Conservation (phyloP, 768 basidiomycete species). For the Suillus fuscotomentosus region DNA sequence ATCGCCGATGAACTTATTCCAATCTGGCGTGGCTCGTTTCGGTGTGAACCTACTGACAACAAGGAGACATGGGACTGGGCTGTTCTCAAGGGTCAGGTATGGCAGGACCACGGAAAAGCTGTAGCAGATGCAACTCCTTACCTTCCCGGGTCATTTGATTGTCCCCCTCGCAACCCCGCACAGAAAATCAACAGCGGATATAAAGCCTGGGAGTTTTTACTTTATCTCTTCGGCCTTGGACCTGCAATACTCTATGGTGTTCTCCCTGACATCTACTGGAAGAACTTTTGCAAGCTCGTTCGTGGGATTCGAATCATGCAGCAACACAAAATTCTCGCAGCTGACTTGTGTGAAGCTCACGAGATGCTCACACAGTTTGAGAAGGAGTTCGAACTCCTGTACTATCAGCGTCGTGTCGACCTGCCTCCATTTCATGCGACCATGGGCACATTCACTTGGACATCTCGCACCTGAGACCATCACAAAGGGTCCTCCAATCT, state of each 20-base stretch:
- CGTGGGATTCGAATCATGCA: slow-evolving; percentile 17
- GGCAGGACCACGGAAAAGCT: slow-evolving; percentile 18
- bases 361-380: slow-evolving; percentile 13
- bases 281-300: slow-evolving; percentile 19
- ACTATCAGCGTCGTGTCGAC: slow-evolving; percentile 19
- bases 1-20: slow-evolving; percentile 15
- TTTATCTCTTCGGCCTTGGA: slow-evolving; percentile 15
- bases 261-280: slow-evolving; percentile 17
- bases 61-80: slow-evolving; percentile 33
- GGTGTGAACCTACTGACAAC: slow-evolving; percentile 15
- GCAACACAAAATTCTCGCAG: slow-evolving; percentile 16
- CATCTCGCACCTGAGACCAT: slow-evolving; percentile 23
- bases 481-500: slow-evolving; percentile 20
- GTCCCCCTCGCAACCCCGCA: slow-evolving; percentile 18
- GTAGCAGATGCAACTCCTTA: slow-evolving; percentile 14
- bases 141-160: slow-evolving; percentile 18
- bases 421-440: slow-evolving; percentile 30
- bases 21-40: slow-evolving; percentile 23
- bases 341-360: slow-evolving; percentile 7
- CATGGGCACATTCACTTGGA: slow-evolving; percentile 21
- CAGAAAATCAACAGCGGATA: slow-evolving; percentile 23
- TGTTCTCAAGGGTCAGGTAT: slow-evolving; percentile 20
- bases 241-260: slow-evolving; percentile 17
- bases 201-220: slow-evolving; percentile 20
- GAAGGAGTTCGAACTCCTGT: slow-evolving; percentile 30